A percentile compares a stretch with the other conserved stretches of the same genome.
phyloP scores from a whole-genome alignment of 768 basidiomycete species.

The Lactarius vividus region DNA sequence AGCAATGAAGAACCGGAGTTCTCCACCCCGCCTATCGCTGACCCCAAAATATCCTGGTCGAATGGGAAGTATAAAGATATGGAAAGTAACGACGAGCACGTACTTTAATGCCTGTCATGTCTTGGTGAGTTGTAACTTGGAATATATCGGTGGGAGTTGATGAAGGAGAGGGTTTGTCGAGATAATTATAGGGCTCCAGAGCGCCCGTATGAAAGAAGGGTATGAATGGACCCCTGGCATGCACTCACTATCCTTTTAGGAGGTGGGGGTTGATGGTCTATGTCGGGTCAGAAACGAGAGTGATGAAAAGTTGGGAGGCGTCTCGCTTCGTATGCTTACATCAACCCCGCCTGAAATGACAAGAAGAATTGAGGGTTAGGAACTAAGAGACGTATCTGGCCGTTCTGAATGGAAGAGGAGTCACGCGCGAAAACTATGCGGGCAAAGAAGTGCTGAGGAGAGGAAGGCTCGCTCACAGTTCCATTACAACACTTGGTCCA shows the following conservation, averaged over 20 bases:
- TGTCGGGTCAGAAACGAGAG: neutral
- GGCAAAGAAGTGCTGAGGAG: neutral
- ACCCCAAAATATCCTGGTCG: neutral
- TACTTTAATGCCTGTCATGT: slow-evolving; percentile 8
- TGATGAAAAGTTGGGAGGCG: neutral
- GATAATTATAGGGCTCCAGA: slow-evolving; percentile 4
- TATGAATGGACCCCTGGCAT: slow-evolving; percentile 8
- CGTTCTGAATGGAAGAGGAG: neutral
- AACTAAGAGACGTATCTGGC: neutral
- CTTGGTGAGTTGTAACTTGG: neutral
- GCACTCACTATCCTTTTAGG: neutral
- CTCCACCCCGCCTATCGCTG: neutral
- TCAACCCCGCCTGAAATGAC: neutral
- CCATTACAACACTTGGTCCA: neutral
- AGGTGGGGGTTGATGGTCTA: neutral
- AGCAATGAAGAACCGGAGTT: no score
- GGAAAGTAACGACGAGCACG: neutral
- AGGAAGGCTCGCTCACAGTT: neutral
- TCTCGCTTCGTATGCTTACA: neutral
- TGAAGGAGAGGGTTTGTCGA: neutral
- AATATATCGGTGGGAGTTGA: neutral
- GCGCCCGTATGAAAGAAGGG: neutral
- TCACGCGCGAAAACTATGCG: neutral
- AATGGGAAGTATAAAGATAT: neutral
- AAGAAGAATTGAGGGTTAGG: neutral